Percentiles rank a stretch among this genome's conserved stretches.
phyloP scores from a whole-genome alignment of 192 early-diverging fungal species.

The Borealophlyctis nickersoniae region DNA sequence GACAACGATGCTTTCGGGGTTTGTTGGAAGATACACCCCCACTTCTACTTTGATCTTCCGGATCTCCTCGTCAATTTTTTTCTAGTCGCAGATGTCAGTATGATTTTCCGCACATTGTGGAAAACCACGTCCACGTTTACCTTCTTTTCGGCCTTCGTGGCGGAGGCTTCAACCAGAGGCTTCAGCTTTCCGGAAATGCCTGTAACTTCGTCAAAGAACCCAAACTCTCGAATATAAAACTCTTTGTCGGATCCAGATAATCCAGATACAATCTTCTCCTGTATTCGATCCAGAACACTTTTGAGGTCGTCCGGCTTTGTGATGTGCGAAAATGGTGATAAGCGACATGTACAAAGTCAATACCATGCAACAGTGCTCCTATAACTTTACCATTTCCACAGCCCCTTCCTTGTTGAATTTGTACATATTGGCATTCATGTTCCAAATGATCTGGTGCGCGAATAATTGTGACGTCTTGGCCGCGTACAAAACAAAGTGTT shows the following conservation, averaged over 20 bases:
- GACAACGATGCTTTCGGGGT: constrained; percentile 90
- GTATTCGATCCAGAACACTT: constrained; percentile 83
- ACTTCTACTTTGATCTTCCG: constrained; percentile 89
- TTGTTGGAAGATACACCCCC: constrained; percentile 96
- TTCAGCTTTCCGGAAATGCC: constrained; percentile 97
- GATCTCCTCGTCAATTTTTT: constrained; percentile 98
- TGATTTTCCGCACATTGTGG: not conserved
- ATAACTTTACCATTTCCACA: constrained; percentile 30
- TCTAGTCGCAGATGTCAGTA: constrained; percentile 32
- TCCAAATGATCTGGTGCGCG: constrained; percentile 99
- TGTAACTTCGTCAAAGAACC: constrained; percentile 92
- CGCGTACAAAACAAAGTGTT: constrained; percentile 90
- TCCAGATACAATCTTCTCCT: constrained; percentile 69
- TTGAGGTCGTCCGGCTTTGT: constrained; percentile 77
- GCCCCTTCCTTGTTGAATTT: constrained; percentile 60
- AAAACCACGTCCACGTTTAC: not conserved
- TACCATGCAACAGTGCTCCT: too few relatives aligned
- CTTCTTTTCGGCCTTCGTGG: constrained; percentile 93
- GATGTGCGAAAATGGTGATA: not conserved
- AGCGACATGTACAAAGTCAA: not conserved
- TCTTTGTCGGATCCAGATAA: constrained; percentile 84
- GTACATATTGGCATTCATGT: constrained; percentile 99
- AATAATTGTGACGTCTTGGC: constrained; percentile 92
- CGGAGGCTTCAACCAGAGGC: constrained; percentile 75
- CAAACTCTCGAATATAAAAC: constrained; percentile 96